Base-by-base conservation (phyloP, 768 basidiomycete genomes). In the Boletus subparvulus region DNA sequence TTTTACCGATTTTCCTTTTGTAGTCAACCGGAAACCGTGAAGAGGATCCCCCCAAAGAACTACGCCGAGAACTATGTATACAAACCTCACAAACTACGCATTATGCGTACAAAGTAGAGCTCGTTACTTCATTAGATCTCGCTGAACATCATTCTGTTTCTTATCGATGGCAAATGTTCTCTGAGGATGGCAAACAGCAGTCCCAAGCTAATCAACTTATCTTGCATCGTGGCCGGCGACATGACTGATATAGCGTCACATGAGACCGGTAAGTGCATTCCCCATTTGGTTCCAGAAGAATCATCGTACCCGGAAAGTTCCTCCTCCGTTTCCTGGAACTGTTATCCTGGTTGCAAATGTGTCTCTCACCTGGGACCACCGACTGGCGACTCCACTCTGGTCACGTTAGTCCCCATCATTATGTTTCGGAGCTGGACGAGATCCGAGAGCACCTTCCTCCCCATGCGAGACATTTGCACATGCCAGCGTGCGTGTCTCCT, bases 41-140 rank as follows among this genome's bases (percentile, higher is more conserved):
- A 85, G 75, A 81, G 83, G 58, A 85, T 92, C 55, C 88, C 87
- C 19, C 87, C 87, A 16, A 92, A 98, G 85, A 82, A 92, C 69
- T 94, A 94, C 64, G 74, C 92, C 41, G 94, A 94, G 80, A 98
- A 94, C 78, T 98, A 82, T 72, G 77, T 91, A 16, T 95, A 98
- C 77, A 85, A 78, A 54, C 83, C 92, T 4, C 77, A 83, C 65
- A 89, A 83, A 64, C 79, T 98, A 54, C 83, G 94, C 58, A 89
- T 95, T 65, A 76, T 82, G 72, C 87, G 89, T 70, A 98, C 95
- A 49, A 98, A 98, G 81, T 98, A 94, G 82, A 82, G 50, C 37
- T 49, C n/a, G 12, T 32, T 42, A 19, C 56, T 49, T 41, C 0
- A 39, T 55, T 60, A 62, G 61, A 59, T 30, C 3, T 13, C 5